phyloP scores from a whole-genome alignment of 257 asterid species.

The Haberlea rhodopensis region DNA sequence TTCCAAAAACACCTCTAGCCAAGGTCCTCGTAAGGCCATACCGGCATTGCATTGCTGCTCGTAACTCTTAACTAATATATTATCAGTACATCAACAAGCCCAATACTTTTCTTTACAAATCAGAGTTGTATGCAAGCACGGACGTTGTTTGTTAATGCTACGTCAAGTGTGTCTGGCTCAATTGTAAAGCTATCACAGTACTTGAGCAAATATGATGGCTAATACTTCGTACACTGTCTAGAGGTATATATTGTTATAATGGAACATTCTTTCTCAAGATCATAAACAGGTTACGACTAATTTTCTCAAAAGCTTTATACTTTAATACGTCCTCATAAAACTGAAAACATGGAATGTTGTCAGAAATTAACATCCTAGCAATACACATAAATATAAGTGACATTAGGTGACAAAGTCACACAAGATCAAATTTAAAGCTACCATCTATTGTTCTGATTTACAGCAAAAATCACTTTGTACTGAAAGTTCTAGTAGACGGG shows the following conservation, averaged over 20 bases:
- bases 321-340: too few relatives aligned
- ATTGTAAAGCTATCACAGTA: neutral
- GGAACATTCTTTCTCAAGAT: neutral
- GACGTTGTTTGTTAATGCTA: neutral
- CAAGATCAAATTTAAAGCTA: too few relatives aligned
- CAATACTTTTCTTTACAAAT: too few relatives aligned
- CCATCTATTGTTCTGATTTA: too few relatives aligned
- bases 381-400: too few relatives aligned
- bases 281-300: too few relatives aligned
- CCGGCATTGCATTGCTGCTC: constrained; percentile 59
- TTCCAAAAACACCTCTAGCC: constrained; percentile 80
- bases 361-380: too few relatives aligned
- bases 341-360: too few relatives aligned
- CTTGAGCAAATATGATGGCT: neutral
- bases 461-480: too few relatives aligned
- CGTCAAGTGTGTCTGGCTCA: neutral
- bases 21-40: constrained; percentile 72
- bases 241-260: neutral
- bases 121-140: constrained; percentile 12
- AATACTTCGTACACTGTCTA: neutral
- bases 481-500: too few relatives aligned
- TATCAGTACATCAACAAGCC: constrained; percentile 14
- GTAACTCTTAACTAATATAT: constrained; percentile 32
- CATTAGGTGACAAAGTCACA: too few relatives aligned
- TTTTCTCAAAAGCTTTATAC: too few relatives aligned